Percentiles rank a stretch among this genome's conserved stretches.
Conservation (phyloP, 306 rosid genomes). For the Lathyrus sativus region DNA sequence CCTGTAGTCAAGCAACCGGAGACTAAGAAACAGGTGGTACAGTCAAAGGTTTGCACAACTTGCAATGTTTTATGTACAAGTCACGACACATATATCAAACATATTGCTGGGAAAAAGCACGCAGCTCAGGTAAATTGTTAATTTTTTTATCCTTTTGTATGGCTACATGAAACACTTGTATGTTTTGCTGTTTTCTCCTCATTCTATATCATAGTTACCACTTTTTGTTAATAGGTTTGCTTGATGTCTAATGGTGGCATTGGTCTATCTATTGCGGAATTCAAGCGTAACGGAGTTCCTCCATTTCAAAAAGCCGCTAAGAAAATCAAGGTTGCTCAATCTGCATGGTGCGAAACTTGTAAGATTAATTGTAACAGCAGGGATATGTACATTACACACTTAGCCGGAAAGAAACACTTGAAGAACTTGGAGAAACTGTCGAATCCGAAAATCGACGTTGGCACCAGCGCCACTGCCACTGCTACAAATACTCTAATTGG, state of each 20-base stretch:
- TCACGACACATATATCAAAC: conserved; percentile 55
- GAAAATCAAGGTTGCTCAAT: conserved; percentile 51
- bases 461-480: background rate
- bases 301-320: conserved; percentile 46
- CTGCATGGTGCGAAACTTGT: conserved; percentile 69
- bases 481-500: conserved; percentile 39
- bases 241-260: conserved; percentile 45
- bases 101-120: conserved; percentile 66
- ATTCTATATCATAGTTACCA: background rate
- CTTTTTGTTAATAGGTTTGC: conserved; percentile 44
- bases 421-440: conserved; percentile 51
- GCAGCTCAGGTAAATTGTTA: conserved; percentile 58
- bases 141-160: conserved; percentile 22
- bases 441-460: conserved; percentile 28
- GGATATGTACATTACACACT: conserved; percentile 54
- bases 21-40: conserved; percentile 50
- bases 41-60: conserved; percentile 46
- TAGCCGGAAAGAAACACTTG: conserved; percentile 68
- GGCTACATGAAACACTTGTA: conserved; percentile 5
- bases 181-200: conserved; percentile 8
- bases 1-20: conserved; percentile 39
- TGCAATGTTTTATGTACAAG: conserved; percentile 66
- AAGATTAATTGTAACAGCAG: conserved; percentile 60
- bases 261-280: conserved; percentile 50
- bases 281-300: conserved; percentile 43